Percentiles rank a stretch among this genome's conserved stretches.
Conservation (phyloP, 225 moss, liverwort and hornwort species). For the Takakia lepidozioides region DNA sequence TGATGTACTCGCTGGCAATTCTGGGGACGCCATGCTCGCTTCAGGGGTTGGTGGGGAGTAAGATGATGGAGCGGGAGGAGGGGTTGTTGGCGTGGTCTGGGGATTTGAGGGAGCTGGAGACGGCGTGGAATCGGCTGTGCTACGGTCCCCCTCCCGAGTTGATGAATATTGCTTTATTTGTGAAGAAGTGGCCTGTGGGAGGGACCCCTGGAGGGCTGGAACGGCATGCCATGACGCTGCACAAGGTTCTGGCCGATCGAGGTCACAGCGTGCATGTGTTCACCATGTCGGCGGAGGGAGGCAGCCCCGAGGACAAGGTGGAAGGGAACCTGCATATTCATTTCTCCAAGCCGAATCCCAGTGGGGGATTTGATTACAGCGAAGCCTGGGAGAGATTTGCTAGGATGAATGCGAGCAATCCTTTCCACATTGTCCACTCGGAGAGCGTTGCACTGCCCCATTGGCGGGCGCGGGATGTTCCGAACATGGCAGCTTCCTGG, state of each 20-base stretch:
- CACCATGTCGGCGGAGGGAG: conserved; percentile 55
- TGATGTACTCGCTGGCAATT: conserved; percentile 2
- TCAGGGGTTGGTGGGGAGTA: neutral
- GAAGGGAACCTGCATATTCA: conserved; percentile 73
- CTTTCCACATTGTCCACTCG: conserved; percentile 81
- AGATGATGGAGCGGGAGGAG: neutral
- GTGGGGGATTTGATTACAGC: conserved; percentile 46
- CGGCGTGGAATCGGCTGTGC: conserved; percentile 81
- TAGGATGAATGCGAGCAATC: conserved; percentile 14
- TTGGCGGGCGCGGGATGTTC: conserved; percentile 56
- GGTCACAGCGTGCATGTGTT: conserved; percentile 84
- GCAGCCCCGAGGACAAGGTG: conserved; percentile 27
- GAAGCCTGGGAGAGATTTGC: conserved; percentile 52
- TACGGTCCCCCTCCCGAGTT: conserved; percentile 41
- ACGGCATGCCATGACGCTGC: conserved; percentile 96
- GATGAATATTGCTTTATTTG: conserved; percentile 75
- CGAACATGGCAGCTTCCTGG: conserved; percentile 86
- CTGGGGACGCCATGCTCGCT: conserved; percentile 1
- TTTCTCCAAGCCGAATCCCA: conserved; percentile 41
- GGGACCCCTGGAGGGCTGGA: conserved; percentile 92
- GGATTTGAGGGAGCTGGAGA: conserved; percentile 60
- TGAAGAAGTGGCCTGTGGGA: conserved; percentile 96
- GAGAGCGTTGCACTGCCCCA: conserved; percentile 94
- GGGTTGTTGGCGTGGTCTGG: conserved; percentile 42
- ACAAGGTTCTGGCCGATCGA: conserved; percentile 74